Base-by-base conservation (phyloP, 2,329 filamentous ascomycete species). In the Ambrosiella beaveri region DNA sequence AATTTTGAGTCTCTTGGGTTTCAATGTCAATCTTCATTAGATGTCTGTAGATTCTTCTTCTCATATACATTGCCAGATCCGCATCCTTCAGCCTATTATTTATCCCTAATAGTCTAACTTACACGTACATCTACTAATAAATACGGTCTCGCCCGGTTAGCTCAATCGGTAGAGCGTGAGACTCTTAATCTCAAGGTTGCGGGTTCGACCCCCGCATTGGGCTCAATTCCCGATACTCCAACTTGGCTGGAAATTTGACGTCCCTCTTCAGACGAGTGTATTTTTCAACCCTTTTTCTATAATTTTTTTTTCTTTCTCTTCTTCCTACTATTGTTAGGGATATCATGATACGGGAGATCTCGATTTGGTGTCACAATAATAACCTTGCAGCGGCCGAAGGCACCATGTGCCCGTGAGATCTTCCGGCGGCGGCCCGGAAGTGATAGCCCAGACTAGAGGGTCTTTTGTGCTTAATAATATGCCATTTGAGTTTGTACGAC, bases 141-240 rank as follows among this genome's bases (percentile, higher is more conserved):
- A 37, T 11, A 53, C 7, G 27, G 27, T 41, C 52, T 17, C 44
- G 75, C 75, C 75, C 71, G 74, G 75, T 74, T 81, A 81, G 78
- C 78, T 81, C 78, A 81, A 80, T 81, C 76, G 76, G 77, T 82
- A 84, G 80, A 84, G 80, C 80, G 80, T 83, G 75, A 81, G 80
- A 82, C 80, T 84, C 80, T 78, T 78, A 78, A 70, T 70, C 68
- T 70, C 67, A 70, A 70, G 68, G 69, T 67, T 70, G 68, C 67
- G 68, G 68, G 69, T 70, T 70, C 68, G 68, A 69, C 67, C 68
- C 68, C 68, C 68, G 66, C 67, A 62, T 59, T 61, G 63, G 63
- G 63, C 60, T 63, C 60, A 60, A 62, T 58, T 62, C 61, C 58
- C 61, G 54, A 58, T 62, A 58, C 58, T 56, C 58, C 60, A 56